phyloP scores from a whole-genome alignment of 2,329 filamentous ascomycete species.

The Pyrenophora tritici-repentis region DNA sequence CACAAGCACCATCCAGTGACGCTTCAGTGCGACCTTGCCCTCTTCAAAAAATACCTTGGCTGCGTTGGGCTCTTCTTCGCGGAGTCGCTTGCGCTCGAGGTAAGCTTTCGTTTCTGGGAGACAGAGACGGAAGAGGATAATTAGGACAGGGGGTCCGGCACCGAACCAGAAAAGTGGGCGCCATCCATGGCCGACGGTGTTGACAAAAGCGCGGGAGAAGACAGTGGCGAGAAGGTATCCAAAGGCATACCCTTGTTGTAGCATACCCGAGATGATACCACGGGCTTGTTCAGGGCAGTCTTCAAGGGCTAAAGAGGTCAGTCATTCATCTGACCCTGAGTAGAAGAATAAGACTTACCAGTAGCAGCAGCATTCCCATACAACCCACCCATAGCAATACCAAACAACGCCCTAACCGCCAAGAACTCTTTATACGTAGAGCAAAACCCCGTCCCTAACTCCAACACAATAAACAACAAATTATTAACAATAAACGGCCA shows the following conservation, averaged over 20 bases:
- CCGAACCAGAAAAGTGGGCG: constrained; percentile 89
- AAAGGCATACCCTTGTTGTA: constrained; percentile 68
- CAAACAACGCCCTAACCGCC: constrained; percentile 63
- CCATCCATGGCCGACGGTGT: constrained; percentile 81
- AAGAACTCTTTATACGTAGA: constrained; percentile 63
- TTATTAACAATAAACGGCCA: constrained; percentile 65
- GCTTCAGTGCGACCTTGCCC: constrained; percentile 76
- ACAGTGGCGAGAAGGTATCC: constrained; percentile 66
- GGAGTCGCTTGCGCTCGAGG: constrained; percentile 66
- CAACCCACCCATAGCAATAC: constrained; percentile 67
- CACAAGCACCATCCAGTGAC: constrained; percentile 78
- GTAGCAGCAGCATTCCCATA: constrained; percentile 67
- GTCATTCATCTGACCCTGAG: neutral
- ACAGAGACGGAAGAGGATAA: constrained; percentile 77
- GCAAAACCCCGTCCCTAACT: constrained; percentile 65
- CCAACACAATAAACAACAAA: constrained; percentile 64
- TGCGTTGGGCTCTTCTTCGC: constrained; percentile 63
- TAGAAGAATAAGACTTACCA: constrained; percentile 19
- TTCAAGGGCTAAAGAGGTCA: constrained; percentile 55
- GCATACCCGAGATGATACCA: constrained; percentile 64
- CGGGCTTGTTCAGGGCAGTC: constrained; percentile 64
- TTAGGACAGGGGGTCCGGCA: constrained; percentile 75
- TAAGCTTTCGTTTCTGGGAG: constrained; percentile 81
- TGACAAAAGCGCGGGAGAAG: constrained; percentile 65
- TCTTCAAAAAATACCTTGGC: constrained; percentile 73